Base-by-base conservation (phyloP, 164 flowering plant genomes). In the Berberis vulgaris region DNA sequence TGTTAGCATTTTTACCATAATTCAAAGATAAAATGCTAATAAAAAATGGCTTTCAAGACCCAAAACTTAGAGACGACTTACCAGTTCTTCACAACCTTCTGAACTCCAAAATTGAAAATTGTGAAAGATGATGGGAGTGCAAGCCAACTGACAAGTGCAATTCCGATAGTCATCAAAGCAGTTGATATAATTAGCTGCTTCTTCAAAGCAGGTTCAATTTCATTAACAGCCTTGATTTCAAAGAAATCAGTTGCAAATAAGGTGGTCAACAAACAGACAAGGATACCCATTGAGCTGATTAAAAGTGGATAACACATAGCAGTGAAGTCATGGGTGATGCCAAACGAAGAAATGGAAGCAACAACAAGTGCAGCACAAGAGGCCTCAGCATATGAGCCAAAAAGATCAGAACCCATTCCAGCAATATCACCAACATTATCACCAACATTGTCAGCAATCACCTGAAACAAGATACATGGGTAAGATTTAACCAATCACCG, bases 361-460 rank as follows among this genome's bases (percentile, higher is more conserved):
- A 73, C 77, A 58, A 73, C 73, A 55, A 73, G 74, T 6, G 74
- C 71, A 7, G 74, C 77, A 67, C 77, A 74, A 2, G 77, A 71
- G 12, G 77, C 60, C 53, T 73, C 77, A 38, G 77, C 77, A 59
- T 73, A 73, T 1, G 77, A 73, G 40, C 77, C 77, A 59, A 74
- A 74, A 49, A 74, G 73, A 60, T 74, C 73, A 52, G 77, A 69
- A 13, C 72, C 72, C 72, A 74, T 74, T 10, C 75, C 75, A 56
- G 73, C 69, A 60, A 59, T 60, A 57, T 64, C 68, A 12, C 62
- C 66, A 43, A 71, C 70, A 56, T 71, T 71, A 49, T 73, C 76
- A 43, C 76, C 76, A 49, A 73, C 76, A 65, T 73, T 73, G 47
- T 69, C 76, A 56, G 76, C 76, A 50, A 73, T 73, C 42, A 73